Evolutionary conservation across 208 protist species (phyloP), one percentile per base, ranked within the genome.

Genomic region (Trypanosoma scelopori): DNA sequence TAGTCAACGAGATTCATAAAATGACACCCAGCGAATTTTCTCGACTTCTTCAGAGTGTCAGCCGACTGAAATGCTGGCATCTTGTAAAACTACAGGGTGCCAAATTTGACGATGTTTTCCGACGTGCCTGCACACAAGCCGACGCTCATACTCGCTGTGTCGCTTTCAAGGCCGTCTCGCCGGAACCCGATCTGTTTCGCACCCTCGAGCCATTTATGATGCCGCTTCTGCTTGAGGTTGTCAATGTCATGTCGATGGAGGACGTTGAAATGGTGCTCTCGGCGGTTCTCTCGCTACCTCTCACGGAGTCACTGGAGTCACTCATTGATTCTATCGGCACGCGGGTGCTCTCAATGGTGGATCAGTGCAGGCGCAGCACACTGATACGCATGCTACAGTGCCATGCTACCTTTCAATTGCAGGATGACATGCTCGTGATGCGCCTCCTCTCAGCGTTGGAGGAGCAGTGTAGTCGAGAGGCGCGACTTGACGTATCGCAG

Each of bases 61-160:
- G 84, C 51, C 75, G 83, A 1, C 59, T 92, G 16, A 65, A 65
- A 18, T 76, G 45, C 41, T 85, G 79, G 79, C n/a, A 60, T 55
- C 32, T 39, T 37, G 45, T 64, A n/a, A 71, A 67, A 45, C 28
- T 22, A 30, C 12, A 56, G 41, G 27, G 39, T 20, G 4, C 20
- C 28, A 20, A 52, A 56, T 86, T 79, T 71, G 65, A 18, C 20
- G 41, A 28, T 55, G 55, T 47, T 23, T 79, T 87, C 51, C 61
- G 47, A 15, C 25, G 51, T 0, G 58, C 49, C 0, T 90, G 79
- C 48, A 55, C 51, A n/a, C 59, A 76, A 13, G 85, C 85, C 7
- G 87, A 96, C 57, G 79, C 85, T 9, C 86, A 96, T 76, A 93
- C 75, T 57, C 83, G 87, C 47, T 94, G 85, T 50, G 82, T 94